Evolutionary conservation across 306 rosid genomes (phyloP), one percentile per base, ranked within the genome.

Genomic region (Crotalaria pallida): DNA sequence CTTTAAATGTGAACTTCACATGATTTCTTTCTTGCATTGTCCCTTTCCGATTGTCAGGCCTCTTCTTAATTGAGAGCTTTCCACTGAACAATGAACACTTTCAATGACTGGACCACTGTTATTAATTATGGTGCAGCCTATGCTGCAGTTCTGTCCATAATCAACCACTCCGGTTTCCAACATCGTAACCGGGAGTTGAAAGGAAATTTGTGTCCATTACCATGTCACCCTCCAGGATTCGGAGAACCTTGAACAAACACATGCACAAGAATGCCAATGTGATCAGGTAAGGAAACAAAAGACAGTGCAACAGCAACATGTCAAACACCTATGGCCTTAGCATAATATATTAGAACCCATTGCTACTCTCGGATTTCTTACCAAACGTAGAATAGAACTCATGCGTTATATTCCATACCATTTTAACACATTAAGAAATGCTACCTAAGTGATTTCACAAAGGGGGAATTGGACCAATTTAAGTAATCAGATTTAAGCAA

Each of bases 201-300:
- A 83, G 27, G 79, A 63, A 85, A 73, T 78, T 88, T 24, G 86
- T 5, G 65, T 94, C 99, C 88, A 88, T 73, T 43, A 91, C 73
- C 75, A 79, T 77, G 82, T 94, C 96, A 0, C 97, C 96, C 67
- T 94, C 99, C 16, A 94, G 87, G 7, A 91, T 86, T 4, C 97
- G 90, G 16, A 94, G 87, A 62, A 94, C 97, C 98, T 93, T 58
- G 10, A 58, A 33, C 74, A 71, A 33, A 15, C 53, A 18, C 44
- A 67, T 44, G 11, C 59, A 65, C 49, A 67, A 6, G 61, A 11
- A 51, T 9, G 23, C 34, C 36, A 31, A 61, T 67, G 19, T 40
- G 15, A 49, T 75, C 16, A 79, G 41, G 27, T 16, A 13, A 22
- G 45, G 48, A 64, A 49, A 41, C 34, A 56, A 56, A 43, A 69